A percentile compares a stretch with the other conserved stretches of the same genome.
Evolutionary conservation across 2,329 filamentous ascomycete genomes (phyloP).

Genomic region (Zalaria sp.): DNA sequence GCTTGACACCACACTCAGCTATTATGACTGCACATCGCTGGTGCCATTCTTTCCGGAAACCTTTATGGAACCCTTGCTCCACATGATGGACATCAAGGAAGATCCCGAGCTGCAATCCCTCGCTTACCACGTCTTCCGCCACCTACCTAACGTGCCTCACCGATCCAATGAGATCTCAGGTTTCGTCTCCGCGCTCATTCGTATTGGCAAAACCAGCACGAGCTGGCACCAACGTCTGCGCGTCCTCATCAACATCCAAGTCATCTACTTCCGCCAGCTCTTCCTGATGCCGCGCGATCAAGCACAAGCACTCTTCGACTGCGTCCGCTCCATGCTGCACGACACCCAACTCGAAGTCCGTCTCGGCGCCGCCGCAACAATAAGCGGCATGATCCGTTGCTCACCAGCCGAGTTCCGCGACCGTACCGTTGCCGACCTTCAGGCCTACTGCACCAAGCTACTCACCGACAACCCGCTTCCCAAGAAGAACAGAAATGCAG

Average conservation of each 20-base stretch:
- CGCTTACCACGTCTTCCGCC: conserved; percentile 92
- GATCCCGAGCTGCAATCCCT: conserved; percentile 89
- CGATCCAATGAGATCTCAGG: conserved; percentile 68
- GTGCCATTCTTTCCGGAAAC: conserved; percentile 79
- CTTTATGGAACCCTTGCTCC: conserved; percentile 83
- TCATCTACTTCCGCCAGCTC: conserved; percentile 91
- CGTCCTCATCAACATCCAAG: conserved; percentile 95
- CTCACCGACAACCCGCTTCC: conserved; percentile 79
- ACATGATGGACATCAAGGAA: conserved; percentile 99
- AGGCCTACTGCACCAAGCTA: conserved; percentile 62
- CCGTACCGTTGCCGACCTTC: conserved; percentile 61
- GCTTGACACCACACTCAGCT: conserved; percentile 83
- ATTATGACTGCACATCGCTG: conserved; percentile 83
- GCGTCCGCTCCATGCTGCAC: conserved; percentile 89
- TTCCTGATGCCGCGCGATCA: conserved; percentile 69
- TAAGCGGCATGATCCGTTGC: conserved; percentile 96
- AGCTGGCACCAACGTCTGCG: conserved; percentile 95
- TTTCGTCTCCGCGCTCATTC: conserved; percentile 76
- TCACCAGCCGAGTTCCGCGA: conserved; percentile 70
- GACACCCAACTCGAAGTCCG: conserved; percentile 90
- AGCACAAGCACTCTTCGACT: conserved; percentile 70
- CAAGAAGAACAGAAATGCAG: conserved; percentile 31
- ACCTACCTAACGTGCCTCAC: conserved; percentile 90
- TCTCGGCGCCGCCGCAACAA: conserved; percentile 77
- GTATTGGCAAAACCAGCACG: conserved; percentile 67